Evolutionary conservation across 768 basidiomycete species (phyloP).

Genomic region (Mycena crocata): DNA sequence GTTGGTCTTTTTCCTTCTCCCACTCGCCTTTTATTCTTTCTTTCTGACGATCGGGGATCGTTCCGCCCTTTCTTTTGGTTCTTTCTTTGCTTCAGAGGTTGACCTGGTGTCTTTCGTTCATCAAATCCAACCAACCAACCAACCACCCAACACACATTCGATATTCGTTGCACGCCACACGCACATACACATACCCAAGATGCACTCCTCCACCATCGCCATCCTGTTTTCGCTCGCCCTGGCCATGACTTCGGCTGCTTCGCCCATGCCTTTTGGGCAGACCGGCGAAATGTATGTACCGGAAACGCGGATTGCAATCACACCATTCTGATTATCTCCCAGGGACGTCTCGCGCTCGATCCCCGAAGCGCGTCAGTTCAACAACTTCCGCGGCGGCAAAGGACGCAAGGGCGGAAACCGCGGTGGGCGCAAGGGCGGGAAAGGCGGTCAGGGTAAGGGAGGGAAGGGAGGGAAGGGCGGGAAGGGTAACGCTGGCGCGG

Average conservation of each 20-base stretch:
- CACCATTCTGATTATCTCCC: not conserved
- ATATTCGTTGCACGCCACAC: not conserved
- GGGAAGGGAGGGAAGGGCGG: not conserved
- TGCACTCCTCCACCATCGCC: not conserved
- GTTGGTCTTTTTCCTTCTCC: not conserved
- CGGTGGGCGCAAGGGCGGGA: not conserved
- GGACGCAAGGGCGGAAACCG: no score
- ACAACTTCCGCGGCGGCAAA: no score
- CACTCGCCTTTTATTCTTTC: not conserved
- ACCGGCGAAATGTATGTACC: not conserved
- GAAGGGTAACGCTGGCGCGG: not conserved
- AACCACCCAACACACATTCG: not conserved
- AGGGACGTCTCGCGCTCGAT: no score
- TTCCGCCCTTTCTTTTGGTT: not conserved
- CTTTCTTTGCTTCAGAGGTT: not conserved
- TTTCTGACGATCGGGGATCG: constrained; percentile 1
- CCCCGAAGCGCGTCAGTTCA: no score
- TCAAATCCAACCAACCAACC: no score
- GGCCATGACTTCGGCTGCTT: not conserved
- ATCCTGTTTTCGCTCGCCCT: not conserved
- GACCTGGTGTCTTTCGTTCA: constrained; percentile 5
- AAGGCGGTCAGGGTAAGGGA: not conserved
- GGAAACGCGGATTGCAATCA: not conserved
- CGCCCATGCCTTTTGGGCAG: not conserved
- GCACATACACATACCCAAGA: not conserved